A percentile compares a stretch with the other conserved stretches of the same genome.
phyloP scores from a whole-genome alignment of 1,284 basidiomycete species.

The Ceratobasidium sp. region DNA sequence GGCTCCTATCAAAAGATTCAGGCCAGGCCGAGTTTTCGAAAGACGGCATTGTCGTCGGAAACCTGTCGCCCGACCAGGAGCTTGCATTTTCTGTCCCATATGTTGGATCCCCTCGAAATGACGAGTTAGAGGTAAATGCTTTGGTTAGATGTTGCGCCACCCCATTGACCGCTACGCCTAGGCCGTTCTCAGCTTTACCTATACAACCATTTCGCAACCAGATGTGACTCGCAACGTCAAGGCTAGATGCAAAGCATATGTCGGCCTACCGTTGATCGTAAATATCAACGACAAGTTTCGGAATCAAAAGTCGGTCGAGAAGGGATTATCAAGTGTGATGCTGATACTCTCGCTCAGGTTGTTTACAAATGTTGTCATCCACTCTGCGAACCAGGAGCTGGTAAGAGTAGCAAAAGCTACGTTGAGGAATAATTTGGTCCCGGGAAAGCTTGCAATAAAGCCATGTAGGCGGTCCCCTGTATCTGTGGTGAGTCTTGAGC shows the following conservation, averaged over 20 bases:
- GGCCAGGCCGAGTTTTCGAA: not conserved
- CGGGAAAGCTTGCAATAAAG: conserved; percentile 23
- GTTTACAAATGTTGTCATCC: conserved; percentile 84
- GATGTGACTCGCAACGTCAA: conserved; percentile 66
- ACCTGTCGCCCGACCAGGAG: conserved; percentile 8
- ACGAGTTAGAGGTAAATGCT: conserved; percentile 29
- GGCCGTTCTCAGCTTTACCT: conserved; percentile 54
- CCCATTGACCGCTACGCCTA: not conserved
- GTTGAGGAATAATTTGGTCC: conserved; percentile 60
- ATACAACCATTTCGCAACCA: conserved; percentile 69
- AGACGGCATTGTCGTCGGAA: conserved; percentile 1
- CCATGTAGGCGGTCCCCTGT: conserved; percentile 26
- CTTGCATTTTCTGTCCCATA: conserved; percentile 31
- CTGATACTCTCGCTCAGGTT: conserved; percentile 63
- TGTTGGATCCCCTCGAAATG: conserved; percentile 35
- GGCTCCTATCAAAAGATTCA: not conserved
- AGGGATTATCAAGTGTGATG: not conserved
- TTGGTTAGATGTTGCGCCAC: not conserved
- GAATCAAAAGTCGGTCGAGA: conserved; percentile 66
- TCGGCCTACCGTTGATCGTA: conserved; percentile 78
- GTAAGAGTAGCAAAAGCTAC: conserved; percentile 73
- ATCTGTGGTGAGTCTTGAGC: conserved; percentile 22
- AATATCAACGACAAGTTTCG: conserved; percentile 91
- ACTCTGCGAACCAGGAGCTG: conserved; percentile 76
- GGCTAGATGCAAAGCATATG: conserved; percentile 62